phyloP scores from a whole-genome alignment of 352 stramenopile species.

The Phytophthora rubi region DNA sequence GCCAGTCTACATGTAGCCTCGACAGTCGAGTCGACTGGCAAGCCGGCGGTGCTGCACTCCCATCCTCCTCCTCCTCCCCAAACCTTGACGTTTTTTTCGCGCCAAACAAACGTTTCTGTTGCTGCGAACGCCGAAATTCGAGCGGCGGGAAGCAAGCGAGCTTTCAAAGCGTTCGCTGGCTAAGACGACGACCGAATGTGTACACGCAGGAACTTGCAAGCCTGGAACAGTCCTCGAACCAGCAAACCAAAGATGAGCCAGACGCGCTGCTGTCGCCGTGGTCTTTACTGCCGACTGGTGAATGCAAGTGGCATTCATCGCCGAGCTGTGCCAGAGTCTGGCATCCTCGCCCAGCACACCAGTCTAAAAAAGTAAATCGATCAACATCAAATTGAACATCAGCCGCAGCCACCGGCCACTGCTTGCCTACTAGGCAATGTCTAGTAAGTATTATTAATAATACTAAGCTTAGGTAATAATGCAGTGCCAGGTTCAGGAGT shows the following conservation, averaged over 20 bases:
- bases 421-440: too few species aligned
- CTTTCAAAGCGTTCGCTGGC: slow-evolving; percentile 13
- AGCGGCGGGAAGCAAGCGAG: slow-evolving; percentile 5
- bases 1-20: too few species aligned
- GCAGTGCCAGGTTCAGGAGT: too few species aligned
- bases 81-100: too few species aligned
- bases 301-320: background rate
- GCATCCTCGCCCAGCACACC: background rate
- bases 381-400: too few species aligned
- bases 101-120: background rate
- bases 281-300: slow-evolving; percentile 1
- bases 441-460: too few species aligned
- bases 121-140: slow-evolving; percentile 2
- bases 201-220: slow-evolving; percentile 4
- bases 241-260: slow-evolving; percentile 15
- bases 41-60: too few species aligned
- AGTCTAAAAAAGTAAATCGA: background rate
- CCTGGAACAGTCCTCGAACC: slow-evolving; percentile 11
- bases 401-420: too few species aligned
- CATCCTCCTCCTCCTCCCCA: too few species aligned
- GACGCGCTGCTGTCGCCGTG: background rate
- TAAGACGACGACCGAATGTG: slow-evolving; percentile 6
- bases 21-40: too few species aligned
- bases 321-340: background rate
- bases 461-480: too few species aligned